phyloP scores from a whole-genome alignment of 352 stramenopile genomes.

The Phytopythium oedochilum region DNA sequence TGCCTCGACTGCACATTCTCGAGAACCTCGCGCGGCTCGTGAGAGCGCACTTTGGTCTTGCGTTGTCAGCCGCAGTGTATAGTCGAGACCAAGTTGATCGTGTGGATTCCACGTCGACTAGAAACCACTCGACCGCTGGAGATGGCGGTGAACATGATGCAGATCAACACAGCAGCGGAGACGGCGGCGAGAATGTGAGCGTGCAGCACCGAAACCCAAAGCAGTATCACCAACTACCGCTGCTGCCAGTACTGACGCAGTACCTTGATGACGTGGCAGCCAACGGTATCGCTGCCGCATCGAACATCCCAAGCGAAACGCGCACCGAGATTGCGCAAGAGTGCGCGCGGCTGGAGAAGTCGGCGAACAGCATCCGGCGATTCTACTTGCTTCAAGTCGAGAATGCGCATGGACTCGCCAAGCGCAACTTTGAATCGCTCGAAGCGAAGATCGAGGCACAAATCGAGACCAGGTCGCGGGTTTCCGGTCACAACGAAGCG shows the following conservation, averaged over 20 bases:
- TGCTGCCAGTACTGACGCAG: slow-evolving; percentile 23
- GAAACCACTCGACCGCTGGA: neutral
- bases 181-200: too few species aligned
- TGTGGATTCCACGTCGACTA: neutral
- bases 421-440: slow-evolving; percentile 1
- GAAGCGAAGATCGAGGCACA: neutral
- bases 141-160: neutral
- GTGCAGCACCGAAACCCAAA: slow-evolving; percentile 20
- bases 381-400: slow-evolving; percentile 51
- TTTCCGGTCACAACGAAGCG: neutral
- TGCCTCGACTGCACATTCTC: slow-evolving; percentile 63
- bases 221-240: slow-evolving; percentile 36
- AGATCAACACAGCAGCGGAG: neutral
- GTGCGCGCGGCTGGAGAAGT: slow-evolving; percentile 27
- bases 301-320: neutral
- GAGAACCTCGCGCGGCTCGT: slow-evolving; percentile 50
- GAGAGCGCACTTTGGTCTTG: neutral
- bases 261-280: slow-evolving; percentile 9
- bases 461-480: neutral
- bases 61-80: neutral
- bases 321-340: slow-evolving; percentile 24
- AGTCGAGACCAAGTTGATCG: neutral
- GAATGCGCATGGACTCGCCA: neutral
- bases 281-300: slow-evolving; percentile 9
- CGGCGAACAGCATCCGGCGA: slow-evolving; percentile 22